Evolutionary conservation across 2,329 filamentous ascomycete genomes (phyloP), one percentile per base, ranked within the genome.

Genomic region (Dothistroma septosporum): DNA sequence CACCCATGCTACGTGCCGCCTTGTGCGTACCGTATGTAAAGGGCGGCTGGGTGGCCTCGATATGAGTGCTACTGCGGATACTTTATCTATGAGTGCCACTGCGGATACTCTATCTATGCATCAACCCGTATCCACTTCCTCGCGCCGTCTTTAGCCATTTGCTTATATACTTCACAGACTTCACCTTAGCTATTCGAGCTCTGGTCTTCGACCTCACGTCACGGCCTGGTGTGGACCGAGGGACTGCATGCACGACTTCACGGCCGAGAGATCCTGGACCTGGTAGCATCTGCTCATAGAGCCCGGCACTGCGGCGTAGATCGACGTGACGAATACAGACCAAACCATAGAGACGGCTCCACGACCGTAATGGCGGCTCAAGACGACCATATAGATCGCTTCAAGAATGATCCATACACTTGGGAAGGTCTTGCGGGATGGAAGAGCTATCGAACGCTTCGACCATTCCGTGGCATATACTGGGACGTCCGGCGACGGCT

Each of bases 401-500:
- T 69, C 63, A 59, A 65, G 58, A 67, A 71, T 52, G 73, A 75
- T 57, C 72, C 72, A 16, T 75, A 75, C 62, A 70, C 69, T 31
- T 75, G 73, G 73, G 70, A 73, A 22, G 64, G 63, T 32, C 64
- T 70, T 9, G 70, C 68, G 56, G 73, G 73, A 63, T 75, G 73
- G 73, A 70, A 68, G 54, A 68, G 64, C 53, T 75, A 72, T 61
- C 71, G 73, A 32, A 68, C 70, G 61, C 62, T 82, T 5, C 75
- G 75, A 33, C 80, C 80, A 8, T 76, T 78, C 49, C 74, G 78
- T 22, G 82, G 82, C 60, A 84, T 85, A 77, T 82, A 81, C 65
- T 77, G 82, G 66, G 82, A 84, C 69, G 72, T 84, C 32, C 76
- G 77, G 60, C 73, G 82, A 57, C 75, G 82, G 46, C 68, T 81